A percentile compares a stretch with the other conserved stretches of the same genome.
Conservation (phyloP, 768 basidiomycete species). For the Kwoniella sp. region DNA sequence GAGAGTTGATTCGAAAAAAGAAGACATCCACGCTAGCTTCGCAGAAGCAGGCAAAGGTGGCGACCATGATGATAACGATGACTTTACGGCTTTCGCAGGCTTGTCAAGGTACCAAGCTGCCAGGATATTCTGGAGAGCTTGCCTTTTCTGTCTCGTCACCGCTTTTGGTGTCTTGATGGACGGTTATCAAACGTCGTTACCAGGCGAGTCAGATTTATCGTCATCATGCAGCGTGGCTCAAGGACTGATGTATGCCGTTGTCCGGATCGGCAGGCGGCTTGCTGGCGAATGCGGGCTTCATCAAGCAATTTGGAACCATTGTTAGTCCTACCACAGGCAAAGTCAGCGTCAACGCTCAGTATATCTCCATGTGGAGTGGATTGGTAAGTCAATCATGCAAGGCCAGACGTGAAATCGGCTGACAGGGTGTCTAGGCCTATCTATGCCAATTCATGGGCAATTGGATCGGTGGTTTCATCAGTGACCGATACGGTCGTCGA, state of each 20-base stretch:
- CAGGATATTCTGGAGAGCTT: conserved; percentile 20
- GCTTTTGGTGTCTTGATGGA: conserved; percentile 18
- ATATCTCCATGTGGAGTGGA: conserved; percentile 34
- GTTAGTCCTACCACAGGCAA: conserved; percentile 1
- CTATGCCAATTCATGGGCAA: conserved; percentile 19
- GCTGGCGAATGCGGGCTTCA: conserved; percentile 21
- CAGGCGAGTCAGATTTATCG: background rate
- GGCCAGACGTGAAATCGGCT: background rate
- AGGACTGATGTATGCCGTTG: background rate
- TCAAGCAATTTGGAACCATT: conserved; percentile 23
- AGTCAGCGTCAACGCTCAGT: conserved; percentile 13
- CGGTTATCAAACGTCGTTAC: conserved; percentile 19
- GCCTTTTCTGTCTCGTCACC: conserved; percentile 10
- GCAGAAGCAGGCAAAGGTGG: background rate
- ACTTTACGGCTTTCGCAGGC: conserved; percentile 15
- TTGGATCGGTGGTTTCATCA: conserved; percentile 18
- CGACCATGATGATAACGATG: conserved; percentile 1
- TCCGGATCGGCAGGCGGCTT: conserved; percentile 7
- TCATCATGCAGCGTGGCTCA: background rate
- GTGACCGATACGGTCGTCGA: conserved; percentile 28
- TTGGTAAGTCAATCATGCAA: conserved; percentile 12
- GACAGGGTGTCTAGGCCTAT: background rate
- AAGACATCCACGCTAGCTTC: conserved; percentile 3
- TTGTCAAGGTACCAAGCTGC: conserved; percentile 13
- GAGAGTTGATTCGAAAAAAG: conserved; percentile 12